These are phyloP conservation scores for Fusarium miscanthi DNA, from an alignment of 2,329 filamentous ascomycete genomes.

Conservation along the genomic window DNA sequence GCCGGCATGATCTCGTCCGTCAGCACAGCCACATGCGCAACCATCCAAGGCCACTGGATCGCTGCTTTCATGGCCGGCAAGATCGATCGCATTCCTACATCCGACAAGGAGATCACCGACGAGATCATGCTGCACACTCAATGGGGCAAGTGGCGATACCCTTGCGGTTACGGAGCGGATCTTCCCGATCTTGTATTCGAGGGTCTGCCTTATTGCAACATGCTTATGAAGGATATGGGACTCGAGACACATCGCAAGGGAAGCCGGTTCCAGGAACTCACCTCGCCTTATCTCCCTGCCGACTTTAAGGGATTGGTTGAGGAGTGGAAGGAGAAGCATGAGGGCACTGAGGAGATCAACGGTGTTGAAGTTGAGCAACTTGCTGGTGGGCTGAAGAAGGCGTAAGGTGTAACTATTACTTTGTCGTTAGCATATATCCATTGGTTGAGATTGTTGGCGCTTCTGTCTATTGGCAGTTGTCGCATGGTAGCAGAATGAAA, in stretches of 20 bases:
- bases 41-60: constrained; percentile 63
- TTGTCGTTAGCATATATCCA: background rate
- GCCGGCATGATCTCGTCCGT: constrained; percentile 49
- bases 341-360: background rate
- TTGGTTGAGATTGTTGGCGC: background rate
- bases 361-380: constrained; percentile 5
- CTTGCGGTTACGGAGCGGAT: constrained; percentile 70
- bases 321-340: constrained; percentile 39
- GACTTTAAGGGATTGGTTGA: constrained; percentile 45
- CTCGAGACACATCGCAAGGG: constrained; percentile 53
- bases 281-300: constrained; percentile 32
- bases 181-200: constrained; percentile 81
- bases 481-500: background rate
- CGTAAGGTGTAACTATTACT: background rate
- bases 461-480: no score
- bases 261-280: constrained; percentile 22
- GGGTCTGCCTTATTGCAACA: constrained; percentile 67
- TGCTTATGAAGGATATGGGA: constrained; percentile 73
- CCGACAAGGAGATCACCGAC: constrained; percentile 56
- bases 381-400: background rate
- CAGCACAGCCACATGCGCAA: constrained; percentile 50
- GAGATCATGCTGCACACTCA: constrained; percentile 73
- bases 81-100: constrained; percentile 49
- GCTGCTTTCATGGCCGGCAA: constrained; percentile 66
- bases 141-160: constrained; percentile 77